Percentiles rank a stretch among this genome's conserved stretches.
Evolutionary conservation across 345 rosid species (phyloP).

Genomic region (Eucalyptus microcorys): DNA sequence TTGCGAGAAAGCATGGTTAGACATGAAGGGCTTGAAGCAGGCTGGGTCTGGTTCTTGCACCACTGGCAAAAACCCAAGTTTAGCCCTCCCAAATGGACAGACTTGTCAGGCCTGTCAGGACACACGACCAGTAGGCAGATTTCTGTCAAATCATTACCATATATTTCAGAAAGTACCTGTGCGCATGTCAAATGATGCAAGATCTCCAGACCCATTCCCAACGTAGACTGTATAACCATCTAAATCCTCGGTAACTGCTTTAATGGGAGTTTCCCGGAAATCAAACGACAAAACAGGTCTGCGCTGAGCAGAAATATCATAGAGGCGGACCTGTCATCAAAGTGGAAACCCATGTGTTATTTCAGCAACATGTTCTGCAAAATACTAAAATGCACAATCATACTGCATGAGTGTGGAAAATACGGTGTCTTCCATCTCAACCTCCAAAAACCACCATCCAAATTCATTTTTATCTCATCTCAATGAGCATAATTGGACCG

Average conservation of each 20-base stretch:
- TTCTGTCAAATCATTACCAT: neutral
- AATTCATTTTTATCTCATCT: neutral
- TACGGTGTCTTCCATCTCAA: neutral
- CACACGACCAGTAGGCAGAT: neutral
- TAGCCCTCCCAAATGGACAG: neutral
- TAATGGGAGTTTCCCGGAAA: slow-evolving; percentile 74
- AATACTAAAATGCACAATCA: neutral
- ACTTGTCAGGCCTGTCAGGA: neutral
- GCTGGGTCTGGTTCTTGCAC: neutral
- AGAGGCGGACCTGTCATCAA: slow-evolving; percentile 59
- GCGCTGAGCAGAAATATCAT: slow-evolving; percentile 84
- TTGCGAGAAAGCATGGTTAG: neutral
- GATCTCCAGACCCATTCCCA: slow-evolving; percentile 92
- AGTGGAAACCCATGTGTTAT: neutral
- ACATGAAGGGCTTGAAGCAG: neutral
- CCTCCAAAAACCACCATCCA: neutral
- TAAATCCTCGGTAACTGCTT: slow-evolving; percentile 55
- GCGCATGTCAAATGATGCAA: slow-evolving; percentile 79
- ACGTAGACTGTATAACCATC: slow-evolving; percentile 73
- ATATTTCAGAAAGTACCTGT: slow-evolving; percentile 36
- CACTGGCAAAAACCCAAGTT: neutral
- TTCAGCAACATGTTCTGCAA: neutral
- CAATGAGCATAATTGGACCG: neutral
- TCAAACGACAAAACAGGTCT: slow-evolving; percentile 89
- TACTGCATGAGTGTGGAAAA: neutral